Evolutionary conservation across 768 basidiomycete genomes (phyloP).

Genomic region (Nevesoporus exiguus): DNA sequence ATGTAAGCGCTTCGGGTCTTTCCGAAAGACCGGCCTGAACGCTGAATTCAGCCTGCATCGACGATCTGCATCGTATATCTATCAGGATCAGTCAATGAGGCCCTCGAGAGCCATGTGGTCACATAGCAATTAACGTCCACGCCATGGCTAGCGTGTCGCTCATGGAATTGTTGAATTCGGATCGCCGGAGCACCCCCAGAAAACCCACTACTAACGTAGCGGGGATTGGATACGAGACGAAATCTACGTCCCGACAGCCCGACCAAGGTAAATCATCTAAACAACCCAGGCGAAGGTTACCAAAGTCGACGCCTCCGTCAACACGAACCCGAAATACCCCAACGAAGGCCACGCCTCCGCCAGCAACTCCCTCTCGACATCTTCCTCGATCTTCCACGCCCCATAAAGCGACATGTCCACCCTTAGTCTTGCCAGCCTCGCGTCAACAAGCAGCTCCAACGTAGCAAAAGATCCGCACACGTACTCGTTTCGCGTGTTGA

Average conservation of each 20-base stretch:
- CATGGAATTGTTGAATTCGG: no score
- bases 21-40: no score
- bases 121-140: no score
- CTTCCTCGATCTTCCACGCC: conserved; percentile 7
- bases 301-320: conserved; percentile 7
- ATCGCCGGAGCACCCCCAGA: no score
- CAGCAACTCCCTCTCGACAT: conserved; percentile 4
- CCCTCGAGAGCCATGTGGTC: no score
- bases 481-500: conserved; percentile 1
- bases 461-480: conserved; percentile 1
- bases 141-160: no score
- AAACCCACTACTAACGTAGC: no score
- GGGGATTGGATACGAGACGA: not conserved
- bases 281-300: not conserved
- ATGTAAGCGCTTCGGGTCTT: not conserved
- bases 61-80: not conserved
- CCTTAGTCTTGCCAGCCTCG: conserved; percentile 2
- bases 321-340: conserved; percentile 8
- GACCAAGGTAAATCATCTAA: no score
- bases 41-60: no score
- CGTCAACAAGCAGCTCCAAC: conserved; percentile 4
- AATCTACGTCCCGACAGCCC: not conserved
- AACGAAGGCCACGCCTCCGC: conserved; percentile 11
- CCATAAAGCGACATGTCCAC: conserved; percentile 9
- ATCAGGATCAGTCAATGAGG: no score